Evolutionary conservation across 148 eudicot species (phyloP).

Genomic region (Chenopodium berlandieri): DNA sequence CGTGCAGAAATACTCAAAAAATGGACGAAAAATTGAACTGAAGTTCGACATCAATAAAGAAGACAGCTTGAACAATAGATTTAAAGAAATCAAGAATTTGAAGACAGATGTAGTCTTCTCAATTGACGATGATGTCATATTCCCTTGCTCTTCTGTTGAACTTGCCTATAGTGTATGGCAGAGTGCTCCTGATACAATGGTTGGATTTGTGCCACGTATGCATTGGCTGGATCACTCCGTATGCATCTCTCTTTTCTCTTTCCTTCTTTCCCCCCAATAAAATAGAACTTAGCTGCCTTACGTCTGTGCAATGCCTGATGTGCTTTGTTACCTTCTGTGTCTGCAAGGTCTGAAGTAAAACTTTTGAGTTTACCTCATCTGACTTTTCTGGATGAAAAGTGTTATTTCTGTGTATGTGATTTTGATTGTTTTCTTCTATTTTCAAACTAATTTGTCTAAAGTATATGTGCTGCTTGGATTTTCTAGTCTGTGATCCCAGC

Average conservation of each 20-base stretch:
- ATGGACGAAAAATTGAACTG: constrained; percentile 55
- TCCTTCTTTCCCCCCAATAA: background rate
- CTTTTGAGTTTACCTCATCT: background rate
- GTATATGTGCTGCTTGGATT: background rate
- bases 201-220: constrained; percentile 88
- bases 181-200: constrained; percentile 86
- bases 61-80: constrained; percentile 90
- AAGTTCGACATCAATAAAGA: constrained; percentile 77
- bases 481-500: too few relatives aligned
- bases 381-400: background rate
- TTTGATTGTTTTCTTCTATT: background rate
- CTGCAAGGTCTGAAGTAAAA: background rate
- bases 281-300: background rate
- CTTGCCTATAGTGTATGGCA: constrained; percentile 76
- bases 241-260: constrained; percentile 22
- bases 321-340: background rate
- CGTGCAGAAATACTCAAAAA: constrained; percentile 38
- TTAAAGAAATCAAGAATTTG: constrained; percentile 69
- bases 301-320: background rate
- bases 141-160: constrained; percentile 78
- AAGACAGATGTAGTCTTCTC: constrained; percentile 77
- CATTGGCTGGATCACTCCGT: constrained; percentile 78
- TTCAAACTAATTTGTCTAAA: background rate
- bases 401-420: background rate
- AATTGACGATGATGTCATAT: constrained; percentile 84